Evolutionary conservation across 345 rosid species (phyloP).

Genomic region (Streptanthus diversifolius): DNA sequence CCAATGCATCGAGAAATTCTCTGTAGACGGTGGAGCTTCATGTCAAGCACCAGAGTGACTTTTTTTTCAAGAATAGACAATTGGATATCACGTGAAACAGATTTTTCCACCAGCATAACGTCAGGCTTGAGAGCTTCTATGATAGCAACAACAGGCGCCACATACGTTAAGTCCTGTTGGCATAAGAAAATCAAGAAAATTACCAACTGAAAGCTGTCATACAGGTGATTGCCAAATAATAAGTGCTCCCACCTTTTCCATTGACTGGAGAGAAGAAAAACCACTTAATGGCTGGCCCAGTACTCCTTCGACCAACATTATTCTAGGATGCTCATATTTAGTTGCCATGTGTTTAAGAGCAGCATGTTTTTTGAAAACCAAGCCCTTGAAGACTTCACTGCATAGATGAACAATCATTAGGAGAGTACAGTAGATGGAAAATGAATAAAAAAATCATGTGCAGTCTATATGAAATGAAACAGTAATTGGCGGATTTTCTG

Average conservation of each 20-base stretch:
- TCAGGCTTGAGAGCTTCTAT: conserved; percentile 67
- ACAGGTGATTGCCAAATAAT: neutral
- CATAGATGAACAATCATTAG: conserved; percentile 22
- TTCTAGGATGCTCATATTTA: conserved; percentile 61
- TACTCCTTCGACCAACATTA: conserved; percentile 66
- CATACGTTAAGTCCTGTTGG: conserved; percentile 57
- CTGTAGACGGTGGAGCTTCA: conserved; percentile 86
- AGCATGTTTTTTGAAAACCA: conserved; percentile 91
- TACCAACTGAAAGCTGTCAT: conserved; percentile 7
- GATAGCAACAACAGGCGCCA: conserved; percentile 55
- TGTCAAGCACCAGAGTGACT: conserved; percentile 80
- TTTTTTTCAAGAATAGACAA: conserved; percentile 62
- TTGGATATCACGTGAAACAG: conserved; percentile 82
- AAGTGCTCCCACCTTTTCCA: conserved; percentile 53
- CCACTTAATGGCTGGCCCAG: conserved; percentile 76
- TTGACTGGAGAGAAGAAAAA: conserved; percentile 66
- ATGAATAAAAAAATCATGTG: neutral
- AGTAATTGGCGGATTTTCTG: neutral
- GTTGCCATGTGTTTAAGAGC: conserved; percentile 98
- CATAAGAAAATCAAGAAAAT: neutral
- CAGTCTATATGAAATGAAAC: neutral
- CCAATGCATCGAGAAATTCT: conserved; percentile 86
- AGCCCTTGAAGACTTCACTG: conserved; percentile 82
- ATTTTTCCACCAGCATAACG: conserved; percentile 82
- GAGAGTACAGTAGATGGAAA: neutral